phyloP scores from a whole-genome alignment of 139 green algal species.

The Pleodorina starrii region DNA sequence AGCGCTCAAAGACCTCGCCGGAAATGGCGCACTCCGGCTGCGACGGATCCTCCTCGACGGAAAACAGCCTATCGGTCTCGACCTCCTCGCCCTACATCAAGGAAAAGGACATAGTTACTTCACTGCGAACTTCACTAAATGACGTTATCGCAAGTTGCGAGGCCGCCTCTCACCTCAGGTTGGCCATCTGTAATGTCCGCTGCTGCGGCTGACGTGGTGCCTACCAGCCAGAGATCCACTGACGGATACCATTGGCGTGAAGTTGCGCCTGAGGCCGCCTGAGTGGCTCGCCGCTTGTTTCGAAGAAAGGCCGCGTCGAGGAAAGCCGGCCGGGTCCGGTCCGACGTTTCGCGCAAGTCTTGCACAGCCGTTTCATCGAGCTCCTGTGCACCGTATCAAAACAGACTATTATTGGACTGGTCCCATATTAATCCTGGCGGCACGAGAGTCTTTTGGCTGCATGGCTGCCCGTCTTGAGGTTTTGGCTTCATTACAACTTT shows the following conservation, averaged over 20 bases:
- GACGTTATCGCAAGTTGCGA: too few relatives aligned
- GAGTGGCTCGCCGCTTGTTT: conserved; percentile 36
- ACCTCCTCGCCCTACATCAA: not conserved
- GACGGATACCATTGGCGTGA: conserved; percentile 75
- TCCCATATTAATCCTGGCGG: too few relatives aligned
- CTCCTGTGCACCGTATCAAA: conserved; percentile 58
- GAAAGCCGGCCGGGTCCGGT: conserved; percentile 43
- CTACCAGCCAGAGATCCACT: conserved; percentile 77
- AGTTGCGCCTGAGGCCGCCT: not conserved
- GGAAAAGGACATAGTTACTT: not conserved
- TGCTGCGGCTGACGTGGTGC: conserved; percentile 46
- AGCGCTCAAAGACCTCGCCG: conserved; percentile 71
- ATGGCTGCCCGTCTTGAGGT: too few relatives aligned
- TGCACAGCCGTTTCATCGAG: conserved; percentile 48
- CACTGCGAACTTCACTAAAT: too few relatives aligned
- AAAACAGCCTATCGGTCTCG: conserved; percentile 25
- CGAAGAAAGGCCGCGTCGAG: conserved; percentile 44
- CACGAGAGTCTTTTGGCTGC: too few relatives aligned
- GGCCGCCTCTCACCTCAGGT: conserved; percentile 15
- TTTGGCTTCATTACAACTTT: too few relatives aligned
- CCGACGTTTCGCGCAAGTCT: conserved; percentile 46
- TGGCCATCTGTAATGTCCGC: not conserved
- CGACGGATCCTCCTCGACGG: conserved; percentile 65
- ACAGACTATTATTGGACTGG: too few relatives aligned
- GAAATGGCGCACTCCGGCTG: conserved; percentile 73